Evolutionary conservation across 148 eudicot genomes (phyloP).

Genomic region (Cornus controversa): DNA sequence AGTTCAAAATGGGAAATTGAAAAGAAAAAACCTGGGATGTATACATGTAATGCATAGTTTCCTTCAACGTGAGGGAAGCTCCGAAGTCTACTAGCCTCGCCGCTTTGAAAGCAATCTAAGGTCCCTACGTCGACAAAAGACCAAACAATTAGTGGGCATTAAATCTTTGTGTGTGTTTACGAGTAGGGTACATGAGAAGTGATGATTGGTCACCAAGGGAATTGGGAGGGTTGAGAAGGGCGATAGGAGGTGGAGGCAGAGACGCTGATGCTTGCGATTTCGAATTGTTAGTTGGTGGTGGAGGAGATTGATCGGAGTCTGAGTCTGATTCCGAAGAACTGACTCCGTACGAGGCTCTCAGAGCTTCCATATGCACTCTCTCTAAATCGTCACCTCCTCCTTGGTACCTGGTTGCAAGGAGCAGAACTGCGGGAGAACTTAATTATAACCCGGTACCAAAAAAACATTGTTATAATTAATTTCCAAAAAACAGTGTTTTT

Average conservation of each 20-base stretch:
- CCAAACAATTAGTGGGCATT: constrained; percentile 28
- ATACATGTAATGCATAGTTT: constrained; percentile 88
- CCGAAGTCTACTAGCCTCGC: constrained; percentile 57
- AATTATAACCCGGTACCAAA: too few species aligned
- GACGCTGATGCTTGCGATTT: constrained; percentile 12
- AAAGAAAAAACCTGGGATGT: constrained; percentile 59
- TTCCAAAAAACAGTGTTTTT: too few species aligned
- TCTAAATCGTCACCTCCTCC: not conserved
- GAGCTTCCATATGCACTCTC: constrained; percentile 58
- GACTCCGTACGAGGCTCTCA: constrained; percentile 72
- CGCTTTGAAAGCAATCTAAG: constrained; percentile 34
- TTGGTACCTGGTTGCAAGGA: too few species aligned
- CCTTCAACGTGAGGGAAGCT: constrained; percentile 90
- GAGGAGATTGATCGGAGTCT: constrained; percentile 20
- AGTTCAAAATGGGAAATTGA: not conserved
- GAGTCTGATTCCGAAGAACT: constrained; percentile 56
- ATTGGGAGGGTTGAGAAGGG: constrained; percentile 70
- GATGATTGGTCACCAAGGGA: constrained; percentile 35
- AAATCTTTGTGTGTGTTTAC: not conserved
- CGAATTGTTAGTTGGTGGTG: not conserved
- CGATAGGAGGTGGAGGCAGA: constrained; percentile 81
- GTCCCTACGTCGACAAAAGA: constrained; percentile 37
- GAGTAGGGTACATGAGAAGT: constrained; percentile 1
- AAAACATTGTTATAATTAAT: too few species aligned
- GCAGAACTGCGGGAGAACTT: too few species aligned